A percentile compares a stretch with the other conserved stretches of the same genome.
Evolutionary conservation across 2,329 filamentous ascomycete species (phyloP).

Genomic region (Dichotomopilus funicola): DNA sequence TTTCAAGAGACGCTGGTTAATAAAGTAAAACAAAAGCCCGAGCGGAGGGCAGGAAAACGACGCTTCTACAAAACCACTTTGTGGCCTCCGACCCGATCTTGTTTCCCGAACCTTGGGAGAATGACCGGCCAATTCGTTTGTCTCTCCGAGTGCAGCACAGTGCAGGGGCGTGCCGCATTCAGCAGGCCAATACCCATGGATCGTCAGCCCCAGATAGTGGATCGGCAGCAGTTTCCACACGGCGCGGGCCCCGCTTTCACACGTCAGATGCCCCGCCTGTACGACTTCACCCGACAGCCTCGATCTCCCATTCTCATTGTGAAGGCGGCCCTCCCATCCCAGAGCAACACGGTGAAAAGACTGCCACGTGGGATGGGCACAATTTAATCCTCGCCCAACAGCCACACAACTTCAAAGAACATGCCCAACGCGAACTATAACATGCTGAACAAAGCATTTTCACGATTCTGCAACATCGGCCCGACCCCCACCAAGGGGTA

Average conservation of each 20-base stretch:
- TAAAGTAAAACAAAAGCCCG: no score
- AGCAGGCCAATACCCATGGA: neutral
- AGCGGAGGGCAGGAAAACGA: neutral
- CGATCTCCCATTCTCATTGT: neutral
- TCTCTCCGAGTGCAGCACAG: neutral
- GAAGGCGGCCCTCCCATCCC: no score
- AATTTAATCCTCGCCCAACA: no score
- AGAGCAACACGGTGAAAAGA: no score
- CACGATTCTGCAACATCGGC: no score
- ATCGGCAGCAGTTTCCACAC: neutral
- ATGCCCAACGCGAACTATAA: no score
- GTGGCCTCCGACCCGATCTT: neutral
- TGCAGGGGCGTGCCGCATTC: neutral
- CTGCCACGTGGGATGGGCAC: no score
- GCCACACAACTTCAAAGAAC: no score
- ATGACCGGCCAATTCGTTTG: neutral
- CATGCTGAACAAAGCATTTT: no score
- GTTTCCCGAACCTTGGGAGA: neutral
- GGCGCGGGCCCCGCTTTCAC: neutral
- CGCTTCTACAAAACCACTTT: neutral
- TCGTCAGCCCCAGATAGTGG: conserved; percentile 1
- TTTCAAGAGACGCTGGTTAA: no score
- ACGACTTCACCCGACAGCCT: neutral
- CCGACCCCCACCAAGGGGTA: no score
- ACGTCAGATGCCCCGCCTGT: conserved; percentile 5